phyloP scores from a whole-genome alignment of 2,329 filamentous ascomycete genomes.

The Exophiala lecanii-corni region DNA sequence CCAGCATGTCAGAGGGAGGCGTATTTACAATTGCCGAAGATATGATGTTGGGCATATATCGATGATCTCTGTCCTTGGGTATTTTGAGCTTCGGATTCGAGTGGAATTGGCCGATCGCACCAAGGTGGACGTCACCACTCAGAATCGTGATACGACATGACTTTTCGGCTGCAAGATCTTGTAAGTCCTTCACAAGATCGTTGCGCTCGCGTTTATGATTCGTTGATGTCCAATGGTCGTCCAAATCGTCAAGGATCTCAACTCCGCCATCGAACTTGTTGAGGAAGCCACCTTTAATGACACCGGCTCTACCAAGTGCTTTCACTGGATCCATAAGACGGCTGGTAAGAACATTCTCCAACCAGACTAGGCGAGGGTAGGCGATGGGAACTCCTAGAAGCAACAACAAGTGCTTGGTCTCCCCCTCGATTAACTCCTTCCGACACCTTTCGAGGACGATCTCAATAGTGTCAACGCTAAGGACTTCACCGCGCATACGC shows the following conservation, averaged over 20 bases:
- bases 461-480: constrained; percentile 78
- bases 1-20: constrained; percentile 80
- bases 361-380: constrained; percentile 67
- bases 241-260: constrained; percentile 85
- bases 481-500: constrained; percentile 73
- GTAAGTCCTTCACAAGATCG: constrained; percentile 81
- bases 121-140: constrained; percentile 71
- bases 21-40: constrained; percentile 92
- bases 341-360: constrained; percentile 71
- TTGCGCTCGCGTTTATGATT: constrained; percentile 88
- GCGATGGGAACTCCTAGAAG: constrained; percentile 79
- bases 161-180: constrained; percentile 88
- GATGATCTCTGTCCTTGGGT: constrained; percentile 83
- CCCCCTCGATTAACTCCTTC: constrained; percentile 72
- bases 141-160: constrained; percentile 88
- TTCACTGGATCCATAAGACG: constrained; percentile 84
- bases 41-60: constrained; percentile 95
- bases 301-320: constrained; percentile 73
- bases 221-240: constrained; percentile 96
- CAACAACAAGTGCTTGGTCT: constrained; percentile 70
- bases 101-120: constrained; percentile 90
- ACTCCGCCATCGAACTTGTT: constrained; percentile 90
- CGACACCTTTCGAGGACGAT: constrained; percentile 82
- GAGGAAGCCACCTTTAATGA: constrained; percentile 67
- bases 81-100: constrained; percentile 79